A percentile compares a stretch with the other conserved stretches of the same genome.
phyloP scores from a whole-genome alignment of 1,284 basidiomycete species.

The Fomitopsis schrenkii region DNA sequence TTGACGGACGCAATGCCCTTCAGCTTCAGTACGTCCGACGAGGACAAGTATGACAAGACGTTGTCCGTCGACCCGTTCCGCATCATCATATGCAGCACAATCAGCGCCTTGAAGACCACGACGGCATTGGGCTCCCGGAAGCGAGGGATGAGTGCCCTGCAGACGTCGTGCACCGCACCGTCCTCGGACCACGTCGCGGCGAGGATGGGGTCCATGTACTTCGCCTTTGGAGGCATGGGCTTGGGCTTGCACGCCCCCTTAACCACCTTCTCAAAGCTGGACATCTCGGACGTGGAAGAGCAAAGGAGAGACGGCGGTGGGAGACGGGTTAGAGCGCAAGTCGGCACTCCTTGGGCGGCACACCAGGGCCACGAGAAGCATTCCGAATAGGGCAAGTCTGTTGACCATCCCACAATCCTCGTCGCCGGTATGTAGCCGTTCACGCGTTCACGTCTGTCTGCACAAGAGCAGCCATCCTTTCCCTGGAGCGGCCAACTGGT shows the following conservation, averaged over 20 bases:
- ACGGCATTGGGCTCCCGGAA: constrained; percentile 89
- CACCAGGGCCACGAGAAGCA: background rate
- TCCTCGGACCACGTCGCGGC: constrained; percentile 93
- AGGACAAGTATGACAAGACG: constrained; percentile 79
- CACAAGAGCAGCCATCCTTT: background rate
- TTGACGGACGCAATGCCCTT: constrained; percentile 72
- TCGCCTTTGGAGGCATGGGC: constrained; percentile 88
- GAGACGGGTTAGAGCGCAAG: background rate
- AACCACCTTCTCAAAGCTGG: constrained; percentile 82
- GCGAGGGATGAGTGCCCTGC: constrained; percentile 78
- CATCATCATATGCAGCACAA: constrained; percentile 95
- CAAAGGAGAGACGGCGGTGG: background rate
- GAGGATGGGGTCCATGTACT: constrained; percentile 92
- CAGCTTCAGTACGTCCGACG: constrained; percentile 75
- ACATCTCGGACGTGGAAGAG: constrained; percentile 39
- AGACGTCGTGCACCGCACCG: constrained; percentile 88
- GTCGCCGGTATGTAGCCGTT: background rate
- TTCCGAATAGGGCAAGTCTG: background rate
- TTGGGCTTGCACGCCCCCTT: constrained; percentile 95
- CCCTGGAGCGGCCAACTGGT: background rate
- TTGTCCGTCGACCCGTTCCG: constrained; percentile 92
- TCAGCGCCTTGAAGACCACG: constrained; percentile 95
- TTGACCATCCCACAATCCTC: background rate
- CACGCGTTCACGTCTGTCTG: background rate
- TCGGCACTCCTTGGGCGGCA: background rate